Percentiles rank a stretch among this genome's conserved stretches.
These are phyloP conservation scores for Picochlorum sp. DNA, from an alignment of 139 green algal species.

Conservation along the genomic window DNA sequence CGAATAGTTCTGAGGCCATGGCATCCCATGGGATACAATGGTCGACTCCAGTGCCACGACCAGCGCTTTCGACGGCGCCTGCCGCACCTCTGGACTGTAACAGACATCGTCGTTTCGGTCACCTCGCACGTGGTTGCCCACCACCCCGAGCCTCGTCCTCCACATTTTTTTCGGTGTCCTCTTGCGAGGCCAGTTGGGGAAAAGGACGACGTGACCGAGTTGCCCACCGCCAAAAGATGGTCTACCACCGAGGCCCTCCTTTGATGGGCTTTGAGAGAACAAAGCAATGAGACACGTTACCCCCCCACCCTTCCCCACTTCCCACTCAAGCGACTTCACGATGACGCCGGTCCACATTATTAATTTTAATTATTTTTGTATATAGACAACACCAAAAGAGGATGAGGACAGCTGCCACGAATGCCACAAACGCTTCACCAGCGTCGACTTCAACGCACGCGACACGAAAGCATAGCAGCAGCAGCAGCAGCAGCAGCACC, in stretches of 20 bases:
- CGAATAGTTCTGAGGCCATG: conserved; percentile 84
- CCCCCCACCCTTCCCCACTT: too few relatives aligned
- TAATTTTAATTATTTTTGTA: too few relatives aligned
- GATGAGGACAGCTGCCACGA: too few relatives aligned
- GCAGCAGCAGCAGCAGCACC: neutral
- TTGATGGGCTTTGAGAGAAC: neutral
- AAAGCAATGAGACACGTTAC: too few relatives aligned
- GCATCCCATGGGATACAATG: conserved; percentile 97
- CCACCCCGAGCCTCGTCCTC: neutral
- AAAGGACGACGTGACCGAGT: neutral
- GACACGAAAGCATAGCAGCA: conserved; percentile 7
- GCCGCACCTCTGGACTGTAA: conserved; percentile 51
- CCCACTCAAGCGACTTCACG: too few relatives aligned
- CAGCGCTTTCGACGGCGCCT: conserved; percentile 41
- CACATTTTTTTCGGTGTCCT: neutral
- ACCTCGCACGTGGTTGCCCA: neutral
- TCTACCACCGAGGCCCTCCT: neutral
- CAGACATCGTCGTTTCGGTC: neutral
- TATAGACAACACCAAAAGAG: too few relatives aligned
- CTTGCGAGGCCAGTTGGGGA: too few relatives aligned
- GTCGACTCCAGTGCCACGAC: conserved; percentile 95
- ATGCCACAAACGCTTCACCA: too few relatives aligned
- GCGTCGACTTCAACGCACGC: conserved; percentile 23
- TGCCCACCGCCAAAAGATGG: neutral
- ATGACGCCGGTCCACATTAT: too few relatives aligned